Base-by-base conservation (phyloP, 2,329 filamentous ascomycete genomes). In the Diaporthe nobilis region DNA sequence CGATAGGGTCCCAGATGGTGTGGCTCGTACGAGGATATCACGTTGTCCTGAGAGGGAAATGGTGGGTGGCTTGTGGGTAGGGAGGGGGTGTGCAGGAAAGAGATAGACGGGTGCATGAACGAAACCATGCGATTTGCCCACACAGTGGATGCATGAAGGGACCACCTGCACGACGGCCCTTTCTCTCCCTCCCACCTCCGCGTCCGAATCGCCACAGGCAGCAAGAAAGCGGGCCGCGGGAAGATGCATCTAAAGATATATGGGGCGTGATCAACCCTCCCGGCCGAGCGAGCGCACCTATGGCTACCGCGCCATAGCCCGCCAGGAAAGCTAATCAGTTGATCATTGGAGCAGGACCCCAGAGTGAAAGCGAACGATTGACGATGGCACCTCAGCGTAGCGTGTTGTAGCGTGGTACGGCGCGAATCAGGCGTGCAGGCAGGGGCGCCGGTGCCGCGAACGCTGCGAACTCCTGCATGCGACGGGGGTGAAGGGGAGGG, bases 381-480 rank as follows among this genome's bases (percentile, higher is more conserved):
- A 25, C 13, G 44, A 37, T 22, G 44, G 44, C 28, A 39, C 12
- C 31, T n/a, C 47, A 53, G 47, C 63, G 47, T 37, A 68, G 63
- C 63, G 44, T 49, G 34, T 47, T 8, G 42, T n/a, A 65, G 61
- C 39, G 37, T 63, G 60, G 37, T n/a, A 67, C 20, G 44, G 47
- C 31, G 44, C 44, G 63, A 51, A 68, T 51, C 44, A 51, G 63
- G 63, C 28, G 22, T 51, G 63, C 63, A 68, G 63, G 17, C n/a
- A 25, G 31, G 31, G 63, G 44, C 44, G 44, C 63, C 44, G 63
- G 63, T 68, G 63, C 63, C 63, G 63, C 63, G 63, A 67, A 37
- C 10, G 63, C 44, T 68, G 63, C 63, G 63, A 68, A 68, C 63
- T 68, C 44, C 63, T 68, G 63, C 63, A 68, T 68, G 63, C 63